phyloP scores from a whole-genome alignment of 176 grass and related monocot species.

The Triticum dicoccoides region DNA sequence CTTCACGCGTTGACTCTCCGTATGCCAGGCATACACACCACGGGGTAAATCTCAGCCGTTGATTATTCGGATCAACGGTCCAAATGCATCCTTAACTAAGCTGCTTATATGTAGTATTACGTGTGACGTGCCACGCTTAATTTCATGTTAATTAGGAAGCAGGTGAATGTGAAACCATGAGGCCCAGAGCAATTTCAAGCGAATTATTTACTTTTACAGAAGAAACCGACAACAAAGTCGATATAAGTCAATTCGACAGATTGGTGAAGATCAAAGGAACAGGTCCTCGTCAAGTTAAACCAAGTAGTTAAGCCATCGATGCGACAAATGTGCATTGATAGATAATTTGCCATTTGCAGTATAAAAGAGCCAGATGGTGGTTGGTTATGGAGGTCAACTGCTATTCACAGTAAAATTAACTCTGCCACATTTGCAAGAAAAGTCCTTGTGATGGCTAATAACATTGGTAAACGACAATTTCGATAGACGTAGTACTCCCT shows the following conservation, averaged over 20 bases:
- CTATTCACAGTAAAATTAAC: neutral
- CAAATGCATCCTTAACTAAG: neutral
- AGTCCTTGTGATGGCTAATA: neutral
- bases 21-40: neutral
- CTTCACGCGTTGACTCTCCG: neutral
- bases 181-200: neutral
- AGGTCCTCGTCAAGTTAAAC: neutral
- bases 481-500: too few relatives aligned
- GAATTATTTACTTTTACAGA: neutral
- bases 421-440: conserved; percentile 14
- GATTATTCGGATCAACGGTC: neutral
- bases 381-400: conserved; percentile 13
- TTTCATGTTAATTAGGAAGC: neutral
- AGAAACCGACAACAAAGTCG: neutral
- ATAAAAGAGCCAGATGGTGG: too few relatives aligned
- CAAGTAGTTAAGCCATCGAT: neutral
- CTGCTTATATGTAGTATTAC: neutral
- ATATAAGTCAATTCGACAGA: neutral
- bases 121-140: neutral
- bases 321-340: neutral
- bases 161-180: conserved; percentile 37
- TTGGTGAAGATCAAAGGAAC: neutral
- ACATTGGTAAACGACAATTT: neutral
- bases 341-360: conserved; percentile 33
- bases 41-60: neutral